A percentile compares a stretch with the other conserved stretches of the same genome.
These are phyloP conservation scores for Trichophyton equinum DNA, from an alignment of 2,329 filamentous ascomycete genomes.

Conservation along the genomic window DNA sequence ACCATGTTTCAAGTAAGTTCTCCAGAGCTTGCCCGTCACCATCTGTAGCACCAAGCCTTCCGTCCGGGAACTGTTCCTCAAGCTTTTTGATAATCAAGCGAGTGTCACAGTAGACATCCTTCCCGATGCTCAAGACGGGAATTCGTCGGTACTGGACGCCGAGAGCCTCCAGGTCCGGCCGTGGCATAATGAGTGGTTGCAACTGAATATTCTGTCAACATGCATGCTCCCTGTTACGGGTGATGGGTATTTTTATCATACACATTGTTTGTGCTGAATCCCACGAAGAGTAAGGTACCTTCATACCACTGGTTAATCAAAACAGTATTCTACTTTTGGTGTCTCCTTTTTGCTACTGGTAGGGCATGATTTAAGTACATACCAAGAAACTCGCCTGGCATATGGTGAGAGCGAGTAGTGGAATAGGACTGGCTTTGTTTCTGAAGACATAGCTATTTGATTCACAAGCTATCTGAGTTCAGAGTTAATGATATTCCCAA, in stretches of 20 bases:
- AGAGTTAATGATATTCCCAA: background rate
- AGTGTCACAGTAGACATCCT: slow-evolving; percentile 57
- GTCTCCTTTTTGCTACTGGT: background rate
- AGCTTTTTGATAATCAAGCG: slow-evolving; percentile 55
- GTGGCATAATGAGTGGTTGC: slow-evolving; percentile 54
- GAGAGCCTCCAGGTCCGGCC: slow-evolving; percentile 49
- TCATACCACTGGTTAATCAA: background rate
- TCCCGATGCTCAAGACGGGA: slow-evolving; percentile 53
- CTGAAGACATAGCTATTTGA: background rate
- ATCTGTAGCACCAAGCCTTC: slow-evolving; percentile 27
- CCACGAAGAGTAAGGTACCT: slow-evolving; percentile 55
- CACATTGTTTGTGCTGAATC: slow-evolving; percentile 56
- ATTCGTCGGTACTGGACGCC: slow-evolving; percentile 58
- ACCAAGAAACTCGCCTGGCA: slow-evolving; percentile 45
- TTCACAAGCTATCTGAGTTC: background rate
- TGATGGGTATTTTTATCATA: slow-evolving; percentile 30
- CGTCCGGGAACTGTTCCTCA: slow-evolving; percentile 42
- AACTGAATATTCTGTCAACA: slow-evolving; percentile 31
- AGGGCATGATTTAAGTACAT: background rate
- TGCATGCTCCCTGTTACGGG: background rate
- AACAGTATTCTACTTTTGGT: background rate
- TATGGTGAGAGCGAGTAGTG: slow-evolving; percentile 56
- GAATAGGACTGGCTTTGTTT: slow-evolving; percentile 45
- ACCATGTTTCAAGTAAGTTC: slow-evolving; percentile 45
- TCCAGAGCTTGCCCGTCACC: slow-evolving; percentile 38